These are phyloP conservation scores for Parsonsia alboflavescens DNA, from an alignment of 257 asterid species.

Conservation along the genomic window DNA sequence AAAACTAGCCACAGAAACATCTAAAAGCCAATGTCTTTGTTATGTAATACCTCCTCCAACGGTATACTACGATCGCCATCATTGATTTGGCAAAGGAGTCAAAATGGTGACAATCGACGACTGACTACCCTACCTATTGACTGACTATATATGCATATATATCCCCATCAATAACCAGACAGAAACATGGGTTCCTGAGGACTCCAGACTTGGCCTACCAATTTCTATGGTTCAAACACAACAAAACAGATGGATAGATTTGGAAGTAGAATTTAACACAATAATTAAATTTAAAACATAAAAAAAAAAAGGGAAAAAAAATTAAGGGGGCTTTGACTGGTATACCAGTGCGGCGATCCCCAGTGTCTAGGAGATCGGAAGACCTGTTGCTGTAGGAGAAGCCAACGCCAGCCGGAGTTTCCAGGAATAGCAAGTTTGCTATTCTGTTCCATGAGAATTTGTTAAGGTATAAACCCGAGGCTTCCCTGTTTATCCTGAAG, in stretches of 20 bases:
- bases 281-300: no score
- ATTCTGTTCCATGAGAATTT: constrained; percentile 79
- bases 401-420: constrained; percentile 96
- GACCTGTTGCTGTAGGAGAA: constrained; percentile 81
- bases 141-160: no score
- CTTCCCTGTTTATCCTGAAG: constrained; percentile 53
- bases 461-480: constrained; percentile 64
- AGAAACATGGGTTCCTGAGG: neutral
- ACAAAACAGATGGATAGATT: neutral
- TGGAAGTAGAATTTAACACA: no score
- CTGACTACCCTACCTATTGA: no score
- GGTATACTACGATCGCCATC: constrained; percentile 10
- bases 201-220: constrained; percentile 15
- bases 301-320: no score
- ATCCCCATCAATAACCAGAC: constrained; percentile 2
- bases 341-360: constrained; percentile 87
- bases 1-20: neutral
- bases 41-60: neutral
- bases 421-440: constrained; percentile 75
- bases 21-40: neutral
- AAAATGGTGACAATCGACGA: neutral
- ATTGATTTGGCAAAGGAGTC: constrained; percentile 15
- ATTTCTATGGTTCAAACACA: constrained; percentile 7
- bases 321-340: no score
- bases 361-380: constrained; percentile 74